Evolutionary conservation across 2,329 filamentous ascomycete genomes (phyloP), one percentile per base, ranked within the genome.

Genomic region (Aspergillus fructus): DNA sequence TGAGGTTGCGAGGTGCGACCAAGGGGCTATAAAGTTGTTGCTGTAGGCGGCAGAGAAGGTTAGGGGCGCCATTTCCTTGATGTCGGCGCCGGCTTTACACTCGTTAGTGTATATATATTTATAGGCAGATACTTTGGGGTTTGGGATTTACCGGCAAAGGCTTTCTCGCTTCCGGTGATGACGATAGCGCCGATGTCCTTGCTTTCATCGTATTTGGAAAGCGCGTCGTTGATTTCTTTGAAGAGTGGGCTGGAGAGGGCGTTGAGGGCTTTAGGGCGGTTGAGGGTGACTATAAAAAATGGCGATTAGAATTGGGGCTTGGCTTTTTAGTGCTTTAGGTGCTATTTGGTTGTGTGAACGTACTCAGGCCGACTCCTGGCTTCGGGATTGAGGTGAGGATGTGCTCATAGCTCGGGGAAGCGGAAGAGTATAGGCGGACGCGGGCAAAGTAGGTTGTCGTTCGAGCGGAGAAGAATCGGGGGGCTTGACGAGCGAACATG

Each of bases 21-120:
- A 99, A 9, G 87, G 87, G 73, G 96, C 92, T 76, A 99, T 97
- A 76, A 99, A 99, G 71, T 96, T 91, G 65, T 81, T 86, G 48
- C 86, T 89, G 79, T 97, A 97, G 40, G 94, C 93, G 63, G 88
- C 81, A 62, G 90, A 85, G 78, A 99, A 99, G 55, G 88, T 93
- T 40, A 97, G 85, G 59, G 91, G 88, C 30, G 91, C 90, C 94
- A 99, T 99, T 78, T 99, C 94, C 78, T 97, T 97, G 81, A 99
- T 99, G 76, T 99, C 94, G 60, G 94, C 94, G 51, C 94, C 94
- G 45, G 94, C 93, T 73, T 68, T 53, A 5, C 7, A n/a, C 33
- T 21, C 13, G 19, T 8, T 21, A 40, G 21, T 23, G 6, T 33
- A n/a, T n/a, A 37, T 37, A n/a, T 5, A 37, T n/a, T 37, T 7